Evolutionary conservation across 139 green algal genomes (phyloP), one percentile per base, ranked within the genome.

Genomic region (Yamagishiella unicocca): DNA sequence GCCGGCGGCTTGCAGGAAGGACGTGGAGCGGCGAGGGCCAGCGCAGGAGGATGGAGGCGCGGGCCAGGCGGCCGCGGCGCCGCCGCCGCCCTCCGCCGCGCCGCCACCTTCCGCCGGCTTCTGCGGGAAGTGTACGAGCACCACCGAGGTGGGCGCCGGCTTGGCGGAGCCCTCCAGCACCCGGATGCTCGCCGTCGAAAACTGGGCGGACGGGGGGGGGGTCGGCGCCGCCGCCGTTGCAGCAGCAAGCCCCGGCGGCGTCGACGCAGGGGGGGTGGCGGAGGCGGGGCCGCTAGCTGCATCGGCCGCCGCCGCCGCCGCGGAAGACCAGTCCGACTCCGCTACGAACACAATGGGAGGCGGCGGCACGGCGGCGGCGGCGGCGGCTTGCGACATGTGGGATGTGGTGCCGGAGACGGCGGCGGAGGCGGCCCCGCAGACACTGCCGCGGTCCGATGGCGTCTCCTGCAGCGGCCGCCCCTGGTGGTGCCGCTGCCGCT

Each of bases 101-200:
- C 37, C 77, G 19, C 55, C 5, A 22, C 9, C 55, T 8, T n/a
- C 37, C 27, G 14, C 35, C 3, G 76, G 22, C 37, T 73, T 72
- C 1, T 45, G 24, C 17, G 77, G 77, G 38, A 84, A 58, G 35
- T 85, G 78, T 9, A 85, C 78, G 29, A 85, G 42, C 29, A 85
- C 78, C 25, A 85, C 42, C 27, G 53, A 58, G 12, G 19, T 61
- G 1, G 78, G 78, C 40, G 78, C 40, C 10, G 78, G 78, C 40
- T 62, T 85, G 40, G 61, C 62, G 33, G 9, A 5, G 7, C 37
- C 17, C 12, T 80, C 72, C 25, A 64, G 12, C 24, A 53, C 24
- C 43, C 43, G 2, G 4, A 45, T 58, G 14, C 2, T 3, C 24
- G 1, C 35, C 35, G 35, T 45, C 70, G 24, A 9, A 24, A 7